phyloP scores from a whole-genome alignment of 306 rosid species.

The Delonix regia region DNA sequence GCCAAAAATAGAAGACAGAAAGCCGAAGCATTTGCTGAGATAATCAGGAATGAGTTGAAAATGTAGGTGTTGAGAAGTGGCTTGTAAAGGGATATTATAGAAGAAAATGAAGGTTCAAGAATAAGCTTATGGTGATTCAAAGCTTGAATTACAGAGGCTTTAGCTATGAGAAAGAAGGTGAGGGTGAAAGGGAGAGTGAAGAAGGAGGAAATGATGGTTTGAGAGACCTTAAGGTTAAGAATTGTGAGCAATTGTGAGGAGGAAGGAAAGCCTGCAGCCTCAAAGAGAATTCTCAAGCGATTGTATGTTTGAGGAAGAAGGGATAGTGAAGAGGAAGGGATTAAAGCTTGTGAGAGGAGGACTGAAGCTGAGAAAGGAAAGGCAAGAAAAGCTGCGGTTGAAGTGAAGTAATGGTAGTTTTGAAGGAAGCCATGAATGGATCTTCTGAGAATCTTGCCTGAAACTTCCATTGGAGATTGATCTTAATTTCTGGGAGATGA shows the following conservation, averaged over 20 bases:
- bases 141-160: conserved; percentile 65
- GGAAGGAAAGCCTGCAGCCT: conserved; percentile 80
- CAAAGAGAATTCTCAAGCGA: conserved; percentile 64
- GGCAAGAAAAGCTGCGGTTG: conserved; percentile 61
- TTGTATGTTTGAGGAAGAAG: conserved; percentile 53
- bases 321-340: conserved; percentile 50
- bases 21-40: conserved; percentile 75
- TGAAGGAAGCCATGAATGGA: conserved; percentile 76
- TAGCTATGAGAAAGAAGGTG: conserved; percentile 71
- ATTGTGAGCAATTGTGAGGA: conserved; percentile 64
- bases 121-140: conserved; percentile 51
- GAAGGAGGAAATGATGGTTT: conserved; percentile 71
- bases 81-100: conserved; percentile 52
- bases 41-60: conserved; percentile 66
- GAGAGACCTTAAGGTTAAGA: conserved; percentile 78
- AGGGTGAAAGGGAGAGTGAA: conserved; percentile 79
- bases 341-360: conserved; percentile 65
- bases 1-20: conserved; percentile 68
- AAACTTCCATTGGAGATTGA: conserved; percentile 61
- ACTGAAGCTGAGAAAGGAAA: conserved; percentile 81
- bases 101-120: conserved; percentile 45
- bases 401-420: conserved; percentile 75
- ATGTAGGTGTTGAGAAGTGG: conserved; percentile 64
- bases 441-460: conserved; percentile 67
- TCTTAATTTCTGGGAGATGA: conserved; percentile 8